Conservation (phyloP, 75 land plant genomes). For the Larix kaempferi region DNA sequence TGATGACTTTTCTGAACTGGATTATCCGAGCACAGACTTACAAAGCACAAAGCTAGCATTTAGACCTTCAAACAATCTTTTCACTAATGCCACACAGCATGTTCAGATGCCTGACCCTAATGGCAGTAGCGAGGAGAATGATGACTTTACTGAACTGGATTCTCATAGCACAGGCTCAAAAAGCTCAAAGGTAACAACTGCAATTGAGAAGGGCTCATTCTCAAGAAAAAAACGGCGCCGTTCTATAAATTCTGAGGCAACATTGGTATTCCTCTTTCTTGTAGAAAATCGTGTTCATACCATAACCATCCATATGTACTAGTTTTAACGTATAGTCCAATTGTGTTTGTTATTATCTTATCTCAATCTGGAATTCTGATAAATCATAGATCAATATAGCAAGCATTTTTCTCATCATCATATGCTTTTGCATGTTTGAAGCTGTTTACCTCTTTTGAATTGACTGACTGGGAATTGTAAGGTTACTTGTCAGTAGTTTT, state of each 20-base stretch:
- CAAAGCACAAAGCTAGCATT: not conserved
- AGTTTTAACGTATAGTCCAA: not conserved
- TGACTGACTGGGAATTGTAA: not conserved
- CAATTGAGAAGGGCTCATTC: not conserved
- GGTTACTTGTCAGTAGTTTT: not conserved
- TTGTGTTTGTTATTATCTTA: not conserved
- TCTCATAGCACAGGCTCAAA: not conserved
- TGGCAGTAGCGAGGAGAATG: not conserved
- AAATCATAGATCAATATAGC: not conserved
- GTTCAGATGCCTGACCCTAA: not conserved
- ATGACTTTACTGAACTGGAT: conserved; percentile 2
- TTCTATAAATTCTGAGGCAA: conserved; percentile 5
- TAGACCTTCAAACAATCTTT: no score
- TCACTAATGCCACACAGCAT: not conserved
- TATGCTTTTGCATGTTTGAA: not conserved
- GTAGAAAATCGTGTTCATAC: not conserved
- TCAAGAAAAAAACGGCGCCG: not conserved
- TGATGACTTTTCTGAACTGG: conserved; percentile 2
- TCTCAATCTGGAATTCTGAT: conserved; percentile 3
- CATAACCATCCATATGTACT: not conserved
- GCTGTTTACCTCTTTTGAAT: not conserved
- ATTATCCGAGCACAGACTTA: not conserved
- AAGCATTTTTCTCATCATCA: not conserved
- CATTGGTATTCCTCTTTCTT: not conserved
- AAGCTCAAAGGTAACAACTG: not conserved